Evolutionary conservation across 2,329 filamentous ascomycete genomes (phyloP).

Genomic region (Amylocarpus encephaloides): DNA sequence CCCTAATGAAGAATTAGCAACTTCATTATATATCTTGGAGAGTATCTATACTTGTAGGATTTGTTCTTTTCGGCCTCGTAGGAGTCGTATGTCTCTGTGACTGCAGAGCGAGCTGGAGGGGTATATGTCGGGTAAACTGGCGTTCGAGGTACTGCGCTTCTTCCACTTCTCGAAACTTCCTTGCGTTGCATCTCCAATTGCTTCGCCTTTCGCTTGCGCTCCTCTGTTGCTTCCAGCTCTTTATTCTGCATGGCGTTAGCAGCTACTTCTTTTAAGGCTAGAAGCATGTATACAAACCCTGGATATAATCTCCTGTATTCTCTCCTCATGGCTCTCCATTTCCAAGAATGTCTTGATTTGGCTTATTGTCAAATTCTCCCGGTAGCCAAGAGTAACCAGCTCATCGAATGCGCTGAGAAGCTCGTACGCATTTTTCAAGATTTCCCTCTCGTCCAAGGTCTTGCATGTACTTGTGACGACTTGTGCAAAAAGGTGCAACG

Average conservation of each 20-base stretch:
- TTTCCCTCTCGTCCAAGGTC: slow-evolving; percentile 91
- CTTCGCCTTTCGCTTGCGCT: slow-evolving; percentile 97
- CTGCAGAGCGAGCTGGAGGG: slow-evolving; percentile 65
- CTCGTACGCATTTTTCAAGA: slow-evolving; percentile 90
- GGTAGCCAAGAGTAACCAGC: slow-evolving; percentile 88
- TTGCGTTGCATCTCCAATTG: slow-evolving; percentile 98
- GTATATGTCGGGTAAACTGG: slow-evolving; percentile 88
- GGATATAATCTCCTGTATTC: slow-evolving; percentile 96
- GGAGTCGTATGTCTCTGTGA: slow-evolving; percentile 79
- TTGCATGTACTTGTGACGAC: slow-evolving; percentile 96
- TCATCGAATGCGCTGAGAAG: slow-evolving; percentile 95
- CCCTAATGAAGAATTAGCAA: slow-evolving; percentile 35
- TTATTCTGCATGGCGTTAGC: slow-evolving; percentile 63
- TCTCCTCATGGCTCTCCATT: slow-evolving; percentile 98
- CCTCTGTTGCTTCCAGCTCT: slow-evolving; percentile 94
- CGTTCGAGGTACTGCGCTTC: slow-evolving; percentile 61
- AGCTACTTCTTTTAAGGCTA: too few species aligned
- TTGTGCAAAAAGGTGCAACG: slow-evolving; percentile 94
- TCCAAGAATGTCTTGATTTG: slow-evolving; percentile 99
- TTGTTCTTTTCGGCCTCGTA: slow-evolving; percentile 99
- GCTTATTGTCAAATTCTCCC: slow-evolving; percentile 90
- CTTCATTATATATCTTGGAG: not conserved
- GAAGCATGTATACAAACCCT: slow-evolving; percentile 62
- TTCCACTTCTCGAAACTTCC: slow-evolving; percentile 75
- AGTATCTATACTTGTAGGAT: slow-evolving; percentile 60